Percentiles rank a stretch among this genome's conserved stretches.
phyloP scores from a whole-genome alignment of 768 basidiomycete genomes.

The Pleurotus ostreatus region DNA sequence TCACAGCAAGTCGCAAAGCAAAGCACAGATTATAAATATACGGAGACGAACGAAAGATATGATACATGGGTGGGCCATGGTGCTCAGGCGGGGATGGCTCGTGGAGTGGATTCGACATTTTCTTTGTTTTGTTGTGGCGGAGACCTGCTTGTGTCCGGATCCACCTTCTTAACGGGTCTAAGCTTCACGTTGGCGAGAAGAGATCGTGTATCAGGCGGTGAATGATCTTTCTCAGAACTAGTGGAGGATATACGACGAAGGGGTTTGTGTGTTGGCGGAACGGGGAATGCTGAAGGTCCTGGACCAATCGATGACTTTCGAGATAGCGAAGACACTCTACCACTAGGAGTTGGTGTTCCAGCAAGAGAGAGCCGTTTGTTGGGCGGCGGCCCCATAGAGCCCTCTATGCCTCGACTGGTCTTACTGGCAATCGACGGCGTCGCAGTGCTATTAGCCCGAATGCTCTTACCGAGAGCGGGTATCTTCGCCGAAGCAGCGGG shows the following conservation, averaged over 20 bases:
- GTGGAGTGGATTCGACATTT: slow-evolving; percentile 7
- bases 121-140: neutral
- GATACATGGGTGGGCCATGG: neutral
- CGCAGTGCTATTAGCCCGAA: slow-evolving; percentile 37
- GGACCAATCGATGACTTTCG: slow-evolving; percentile 24
- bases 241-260: slow-evolving; percentile 30
- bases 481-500: slow-evolving; percentile 26
- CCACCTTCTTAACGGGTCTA: slow-evolving; percentile 3
- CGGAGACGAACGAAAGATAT: slow-evolving; percentile 1
- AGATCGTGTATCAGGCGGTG: neutral
- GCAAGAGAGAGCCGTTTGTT: slow-evolving; percentile 30
- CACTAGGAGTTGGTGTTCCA: slow-evolving; percentile 35
- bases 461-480: slow-evolving; percentile 46
- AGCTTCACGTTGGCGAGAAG: slow-evolving; percentile 1
- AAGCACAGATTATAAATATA: slow-evolving; percentile 5
- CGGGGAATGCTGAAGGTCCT: slow-evolving; percentile 19
- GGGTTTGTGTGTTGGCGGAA: slow-evolving; percentile 23
- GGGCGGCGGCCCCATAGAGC: slow-evolving; percentile 51
- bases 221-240: slow-evolving; percentile 11
- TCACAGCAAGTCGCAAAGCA: slow-evolving; percentile 8
- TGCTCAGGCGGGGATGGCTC: too few relatives aligned
- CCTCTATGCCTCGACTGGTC: slow-evolving; percentile 22
- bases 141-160: slow-evolving; percentile 2
- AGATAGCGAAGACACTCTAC: slow-evolving; percentile 29
- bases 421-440: slow-evolving; percentile 18